A percentile compares a stretch with the other conserved stretches of the same genome.
These are phyloP conservation scores for Trichomonas gallinae DNA, from an alignment of 208 protist genomes.

Conservation along the genomic window DNA sequence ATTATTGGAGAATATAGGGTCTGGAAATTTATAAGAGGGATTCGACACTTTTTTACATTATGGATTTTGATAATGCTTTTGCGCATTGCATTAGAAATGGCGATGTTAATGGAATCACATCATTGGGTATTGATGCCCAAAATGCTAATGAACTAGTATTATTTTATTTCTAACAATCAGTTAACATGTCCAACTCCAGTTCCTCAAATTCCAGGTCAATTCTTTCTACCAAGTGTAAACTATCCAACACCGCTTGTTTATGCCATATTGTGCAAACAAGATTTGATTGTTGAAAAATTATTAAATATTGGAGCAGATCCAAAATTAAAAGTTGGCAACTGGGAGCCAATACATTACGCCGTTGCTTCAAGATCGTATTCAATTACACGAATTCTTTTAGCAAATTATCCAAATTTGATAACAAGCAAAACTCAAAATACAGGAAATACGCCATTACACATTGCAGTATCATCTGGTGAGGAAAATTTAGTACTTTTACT, in stretches of 20 bases:
- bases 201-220: background rate
- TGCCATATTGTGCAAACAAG: background rate
- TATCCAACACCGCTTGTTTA: background rate
- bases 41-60: background rate
- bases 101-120: background rate
- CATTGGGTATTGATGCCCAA: background rate
- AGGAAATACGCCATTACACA: background rate
- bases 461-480: background rate
- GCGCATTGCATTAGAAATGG: background rate
- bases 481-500: background rate
- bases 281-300: background rate
- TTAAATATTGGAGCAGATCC: background rate
- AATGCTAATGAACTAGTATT: background rate
- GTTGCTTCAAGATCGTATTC: background rate
- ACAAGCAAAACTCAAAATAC: background rate
- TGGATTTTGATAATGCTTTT: constrained; percentile 16
- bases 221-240: background rate
- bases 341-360: constrained; percentile 1
- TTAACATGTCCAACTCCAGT: background rate
- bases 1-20: too few species aligned
- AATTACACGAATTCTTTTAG: background rate
- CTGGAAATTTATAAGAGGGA: too few species aligned
- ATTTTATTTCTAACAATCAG: background rate
- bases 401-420: background rate
- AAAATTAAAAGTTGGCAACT: background rate